Base-by-base conservation (phyloP, 129 eudicot genomes). In the Sambucus nigra region DNA sequence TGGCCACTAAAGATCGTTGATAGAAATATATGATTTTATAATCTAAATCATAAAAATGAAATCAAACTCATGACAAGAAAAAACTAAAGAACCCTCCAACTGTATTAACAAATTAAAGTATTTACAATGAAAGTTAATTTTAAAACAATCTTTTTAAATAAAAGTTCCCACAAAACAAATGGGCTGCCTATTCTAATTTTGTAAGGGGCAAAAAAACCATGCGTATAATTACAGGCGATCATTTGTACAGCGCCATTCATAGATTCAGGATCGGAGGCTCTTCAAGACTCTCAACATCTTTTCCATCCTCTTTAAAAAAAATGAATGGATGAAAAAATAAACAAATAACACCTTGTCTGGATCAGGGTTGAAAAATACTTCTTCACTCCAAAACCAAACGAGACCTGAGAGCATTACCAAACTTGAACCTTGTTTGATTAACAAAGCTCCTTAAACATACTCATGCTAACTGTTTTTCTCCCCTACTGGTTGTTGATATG, bases 401-500 rank as follows among this genome's bases (percentile, higher is more conserved):
- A 3, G 9, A 1, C 12, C 13, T 35, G 9, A 35, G 42, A 2
- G 8, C 25, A 22, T 23, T 8, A 10, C 27, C 15, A 21, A 22
- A 3, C 22, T 24, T 24, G 27, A 27, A 19, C 42, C 54, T 27
- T 28, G 55, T n/a, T 9, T 35, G 3, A 7, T 15, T 35, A 17
- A 59, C 40, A 59, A 45, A 31, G 47, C 4, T n/a, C n/a, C 49
- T 25, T 16, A 45, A 25, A 45, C 0, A 17, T 7, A 17, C 3
- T n/a, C 5, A 17, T 15, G 24, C 14, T 38, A 51, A 16, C 22
- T 12, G 9, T 9, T 78, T 57, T 32, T 65, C 65, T 47, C 66
- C 35, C 5, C 42, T 0, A 17, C 32, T 1, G 12, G 42, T 35
- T 35, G 67, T 70, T 47, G 50, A 73, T 59, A 77, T 25, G 70